phyloP scores from a whole-genome alignment of 306 rosid genomes.

The Trifolium subterraneum region DNA sequence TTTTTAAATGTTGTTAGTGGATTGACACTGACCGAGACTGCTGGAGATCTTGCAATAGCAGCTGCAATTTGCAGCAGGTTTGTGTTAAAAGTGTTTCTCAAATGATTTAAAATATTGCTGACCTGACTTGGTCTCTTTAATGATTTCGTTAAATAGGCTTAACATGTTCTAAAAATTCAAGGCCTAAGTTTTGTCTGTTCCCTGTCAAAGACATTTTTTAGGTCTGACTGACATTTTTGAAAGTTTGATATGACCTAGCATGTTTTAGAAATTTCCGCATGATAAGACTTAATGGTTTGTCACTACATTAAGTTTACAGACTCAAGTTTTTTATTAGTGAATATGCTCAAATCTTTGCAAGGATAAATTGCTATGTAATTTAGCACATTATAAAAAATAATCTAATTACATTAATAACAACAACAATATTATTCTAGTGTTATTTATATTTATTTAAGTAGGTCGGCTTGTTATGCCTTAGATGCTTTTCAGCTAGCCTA shows the following conservation, averaged over 20 bases:
- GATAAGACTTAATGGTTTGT: neutral
- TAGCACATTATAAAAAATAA: no score
- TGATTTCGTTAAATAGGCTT: neutral
- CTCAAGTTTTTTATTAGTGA: neutral
- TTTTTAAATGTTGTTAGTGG: constrained; percentile 91
- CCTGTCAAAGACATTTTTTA: neutral
- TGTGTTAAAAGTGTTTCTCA: constrained; percentile 4
- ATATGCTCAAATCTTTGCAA: neutral
- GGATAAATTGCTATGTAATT: no score
- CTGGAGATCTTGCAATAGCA: constrained; percentile 96
- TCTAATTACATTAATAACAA: no score
- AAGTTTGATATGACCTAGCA: neutral
- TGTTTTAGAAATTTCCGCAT: no score
- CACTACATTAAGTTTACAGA: neutral
- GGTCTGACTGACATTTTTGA: neutral
- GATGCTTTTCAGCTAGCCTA: no score
- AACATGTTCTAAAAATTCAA: neutral
- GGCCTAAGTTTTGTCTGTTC: neutral
- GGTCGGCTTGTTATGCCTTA: no score
- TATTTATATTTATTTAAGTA: no score
- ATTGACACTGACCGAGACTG: constrained; percentile 71
- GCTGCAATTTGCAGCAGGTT: constrained; percentile 99
- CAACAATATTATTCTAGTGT: no score
- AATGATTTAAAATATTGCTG: constrained; percentile 5
- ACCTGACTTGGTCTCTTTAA: no score